Evolutionary conservation across 73 alveolate genomes (phyloP).

Genomic region (Paraurostyla sp.): DNA sequence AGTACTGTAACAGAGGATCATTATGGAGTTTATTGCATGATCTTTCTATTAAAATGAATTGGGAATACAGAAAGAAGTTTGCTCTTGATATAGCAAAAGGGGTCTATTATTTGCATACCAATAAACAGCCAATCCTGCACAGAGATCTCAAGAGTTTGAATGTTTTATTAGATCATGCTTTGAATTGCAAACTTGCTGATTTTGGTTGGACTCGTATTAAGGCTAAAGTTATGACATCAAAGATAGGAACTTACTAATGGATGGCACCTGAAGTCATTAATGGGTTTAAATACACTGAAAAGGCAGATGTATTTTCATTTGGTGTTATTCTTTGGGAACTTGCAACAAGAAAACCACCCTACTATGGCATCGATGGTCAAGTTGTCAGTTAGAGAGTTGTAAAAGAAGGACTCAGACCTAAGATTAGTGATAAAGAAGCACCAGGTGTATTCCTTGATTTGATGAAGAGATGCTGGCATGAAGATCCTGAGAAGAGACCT

Average conservation of each 20-base stretch:
- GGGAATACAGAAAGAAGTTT: conserved; percentile 96
- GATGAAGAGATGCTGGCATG: conserved; percentile 97
- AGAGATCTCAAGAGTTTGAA: conserved; percentile 98
- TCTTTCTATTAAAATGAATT: conserved; percentile 81
- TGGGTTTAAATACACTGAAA: conserved; percentile 96
- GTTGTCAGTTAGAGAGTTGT: conserved; percentile 96
- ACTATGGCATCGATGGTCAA: conserved; percentile 95
- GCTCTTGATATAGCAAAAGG: conserved; percentile 98
- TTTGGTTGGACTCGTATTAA: conserved; percentile 98
- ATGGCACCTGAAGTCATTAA: conserved; percentile 99
- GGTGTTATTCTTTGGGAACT: conserved; percentile 99
- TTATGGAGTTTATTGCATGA: conserved; percentile 96
- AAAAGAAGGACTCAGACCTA: conserved; percentile 95
- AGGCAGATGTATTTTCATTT: conserved; percentile 98
- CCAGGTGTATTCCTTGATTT: conserved; percentile 94
- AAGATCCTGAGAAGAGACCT: conserved; percentile 96
- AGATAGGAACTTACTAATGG: conserved; percentile 99
- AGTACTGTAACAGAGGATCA: conserved; percentile 97
- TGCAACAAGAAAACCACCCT: conserved; percentile 98
- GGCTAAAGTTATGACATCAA: conserved; percentile 96
- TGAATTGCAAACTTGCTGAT: conserved; percentile 97
- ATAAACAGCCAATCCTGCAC: conserved; percentile 96
- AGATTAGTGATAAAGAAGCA: conserved; percentile 89
- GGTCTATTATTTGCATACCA: conserved; percentile 95
- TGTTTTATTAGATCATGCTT: conserved; percentile 96